phyloP scores from a whole-genome alignment of 495 filamentous ascomycete species.

The Daldinia vernicosa region DNA sequence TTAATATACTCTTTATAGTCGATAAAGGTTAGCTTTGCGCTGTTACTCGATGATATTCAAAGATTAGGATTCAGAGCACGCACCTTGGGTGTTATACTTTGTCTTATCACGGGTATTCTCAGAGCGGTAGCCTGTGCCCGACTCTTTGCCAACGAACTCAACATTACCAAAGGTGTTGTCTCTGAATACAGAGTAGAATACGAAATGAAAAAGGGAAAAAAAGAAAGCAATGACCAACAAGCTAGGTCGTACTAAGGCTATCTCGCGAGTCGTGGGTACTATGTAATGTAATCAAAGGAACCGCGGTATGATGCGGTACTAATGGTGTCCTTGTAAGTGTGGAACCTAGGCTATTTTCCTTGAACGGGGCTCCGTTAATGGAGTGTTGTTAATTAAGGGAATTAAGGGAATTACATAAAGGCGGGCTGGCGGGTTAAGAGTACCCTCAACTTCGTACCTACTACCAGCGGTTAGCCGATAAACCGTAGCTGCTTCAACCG shows the following conservation, averaged over 20 bases:
- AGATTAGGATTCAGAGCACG: background rate
- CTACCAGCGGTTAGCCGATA: constrained; percentile 20
- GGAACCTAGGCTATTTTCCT: constrained; percentile 40
- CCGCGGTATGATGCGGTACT: constrained; percentile 40
- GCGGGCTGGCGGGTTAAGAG: constrained; percentile 1
- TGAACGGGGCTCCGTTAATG: constrained; percentile 3
- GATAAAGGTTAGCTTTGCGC: constrained; percentile 26
- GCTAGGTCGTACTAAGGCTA: constrained; percentile 21
- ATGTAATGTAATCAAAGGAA: constrained; percentile 23
- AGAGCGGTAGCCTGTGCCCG: constrained; percentile 54
- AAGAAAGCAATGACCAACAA: constrained; percentile 28
- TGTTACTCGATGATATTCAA: constrained; percentile 2
- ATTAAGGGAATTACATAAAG: background rate
- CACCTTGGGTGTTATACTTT: constrained; percentile 46
- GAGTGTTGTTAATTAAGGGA: background rate
- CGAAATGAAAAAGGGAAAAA: constrained; percentile 22
- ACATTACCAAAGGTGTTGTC: constrained; percentile 52
- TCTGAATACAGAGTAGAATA: constrained; percentile 24
- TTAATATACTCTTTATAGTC: constrained; percentile 53
- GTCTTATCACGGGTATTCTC: constrained; percentile 48
- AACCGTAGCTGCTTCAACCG: constrained; percentile 7
- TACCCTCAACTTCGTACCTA: background rate
- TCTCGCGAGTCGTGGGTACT: background rate
- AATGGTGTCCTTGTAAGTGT: constrained; percentile 18
- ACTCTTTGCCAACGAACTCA: constrained; percentile 55